These are phyloP conservation scores for Plasmodiophora brassicae DNA, from an alignment of 208 protist genomes.

Conservation along the genomic window DNA sequence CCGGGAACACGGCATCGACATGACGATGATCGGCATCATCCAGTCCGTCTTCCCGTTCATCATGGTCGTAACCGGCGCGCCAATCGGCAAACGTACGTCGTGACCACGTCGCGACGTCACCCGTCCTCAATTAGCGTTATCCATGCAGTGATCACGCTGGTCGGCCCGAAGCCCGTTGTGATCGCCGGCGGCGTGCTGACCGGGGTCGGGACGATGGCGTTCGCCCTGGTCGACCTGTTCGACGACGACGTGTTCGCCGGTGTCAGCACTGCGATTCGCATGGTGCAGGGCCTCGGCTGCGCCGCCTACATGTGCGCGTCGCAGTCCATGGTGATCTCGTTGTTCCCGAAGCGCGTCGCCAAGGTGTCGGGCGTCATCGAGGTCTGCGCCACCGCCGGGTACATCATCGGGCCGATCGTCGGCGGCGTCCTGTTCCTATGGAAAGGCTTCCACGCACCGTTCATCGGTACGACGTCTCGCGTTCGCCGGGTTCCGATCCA, in stretches of 20 bases:
- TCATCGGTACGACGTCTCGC: background rate
- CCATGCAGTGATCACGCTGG: background rate
- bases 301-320: background rate
- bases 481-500: background rate
- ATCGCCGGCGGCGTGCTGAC: background rate
- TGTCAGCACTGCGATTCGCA: background rate
- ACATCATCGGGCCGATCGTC: background rate
- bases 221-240: background rate
- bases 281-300: background rate
- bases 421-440: background rate
- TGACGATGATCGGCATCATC: conserved; percentile 10
- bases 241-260: background rate
- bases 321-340: background rate
- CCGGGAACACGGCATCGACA: background rate
- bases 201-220: background rate
- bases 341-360: background rate
- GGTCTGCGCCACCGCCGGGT: background rate
- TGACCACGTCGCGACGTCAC: no score
- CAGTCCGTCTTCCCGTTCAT: background rate
- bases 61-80: background rate
- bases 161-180: background rate
- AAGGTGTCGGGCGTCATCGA: background rate
- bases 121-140: no score
- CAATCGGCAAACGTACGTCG: no score
- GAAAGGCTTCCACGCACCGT: background rate